phyloP scores from a whole-genome alignment of 2,329 filamentous ascomycete species.

The Camptophora hylomeconis region DNA sequence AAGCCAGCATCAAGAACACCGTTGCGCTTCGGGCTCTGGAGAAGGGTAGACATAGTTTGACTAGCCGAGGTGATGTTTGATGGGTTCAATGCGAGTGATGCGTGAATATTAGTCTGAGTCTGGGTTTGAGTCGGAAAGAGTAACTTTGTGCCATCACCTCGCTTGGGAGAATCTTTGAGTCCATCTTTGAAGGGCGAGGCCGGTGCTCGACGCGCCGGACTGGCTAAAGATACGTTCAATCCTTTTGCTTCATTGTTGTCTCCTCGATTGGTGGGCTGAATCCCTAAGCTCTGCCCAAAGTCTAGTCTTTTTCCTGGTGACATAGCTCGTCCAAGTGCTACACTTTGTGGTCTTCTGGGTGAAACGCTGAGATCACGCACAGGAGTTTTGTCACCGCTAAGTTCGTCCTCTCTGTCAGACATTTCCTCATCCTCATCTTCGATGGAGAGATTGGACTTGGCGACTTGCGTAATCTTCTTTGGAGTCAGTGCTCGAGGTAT shows the following conservation, averaged over 20 bases:
- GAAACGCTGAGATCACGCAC: constrained; percentile 20
- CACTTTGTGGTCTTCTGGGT: constrained; percentile 21
- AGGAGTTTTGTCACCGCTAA: constrained; percentile 25
- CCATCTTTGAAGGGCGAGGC: constrained; percentile 31
- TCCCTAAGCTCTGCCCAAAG: constrained; percentile 18
- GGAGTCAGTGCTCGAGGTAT: constrained; percentile 27
- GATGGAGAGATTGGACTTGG: constrained; percentile 27
- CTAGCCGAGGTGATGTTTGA: too few species aligned
- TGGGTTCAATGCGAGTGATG: constrained; percentile 4
- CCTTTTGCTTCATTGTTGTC: constrained; percentile 23
- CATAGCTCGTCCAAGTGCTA: constrained; percentile 12
- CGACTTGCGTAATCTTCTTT: constrained; percentile 35
- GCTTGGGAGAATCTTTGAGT: constrained; percentile 28
- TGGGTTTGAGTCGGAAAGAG: constrained; percentile 11
- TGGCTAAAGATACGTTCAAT: constrained; percentile 26
- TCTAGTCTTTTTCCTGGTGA: constrained; percentile 29
- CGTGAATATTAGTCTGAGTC: constrained; percentile 3
- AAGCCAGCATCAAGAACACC: constrained; percentile 23
- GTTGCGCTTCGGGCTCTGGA: constrained; percentile 29
- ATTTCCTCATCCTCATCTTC: constrained; percentile 19
- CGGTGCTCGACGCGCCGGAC: constrained; percentile 32
- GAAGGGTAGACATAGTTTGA: too few species aligned
- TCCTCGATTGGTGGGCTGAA: constrained; percentile 19
- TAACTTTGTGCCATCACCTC: constrained; percentile 18
- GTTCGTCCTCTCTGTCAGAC: constrained; percentile 32